phyloP scores from a whole-genome alignment of 805 yeast species.

The Candida vartiovaarae region DNA sequence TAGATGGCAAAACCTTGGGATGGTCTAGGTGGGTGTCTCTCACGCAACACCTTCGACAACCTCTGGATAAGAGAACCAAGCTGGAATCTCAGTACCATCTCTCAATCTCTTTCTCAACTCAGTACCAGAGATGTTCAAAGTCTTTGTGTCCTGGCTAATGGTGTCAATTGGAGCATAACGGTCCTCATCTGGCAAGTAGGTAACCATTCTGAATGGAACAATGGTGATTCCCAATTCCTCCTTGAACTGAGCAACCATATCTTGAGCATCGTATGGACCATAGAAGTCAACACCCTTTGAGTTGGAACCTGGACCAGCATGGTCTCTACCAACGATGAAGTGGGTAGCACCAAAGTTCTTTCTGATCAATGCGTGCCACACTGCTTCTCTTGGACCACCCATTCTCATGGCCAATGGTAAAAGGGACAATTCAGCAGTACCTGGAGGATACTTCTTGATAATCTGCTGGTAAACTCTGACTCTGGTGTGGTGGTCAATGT shows the following conservation, averaged over 20 bases:
- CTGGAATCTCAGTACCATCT: constrained; percentile 86
- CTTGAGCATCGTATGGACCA: constrained; percentile 97
- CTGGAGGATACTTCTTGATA: constrained; percentile 87
- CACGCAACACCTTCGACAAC: constrained; percentile 84
- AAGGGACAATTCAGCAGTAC: constrained; percentile 83
- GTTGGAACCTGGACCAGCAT: constrained; percentile 91
- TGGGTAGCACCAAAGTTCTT: constrained; percentile 96
- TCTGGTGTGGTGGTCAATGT: constrained; percentile 95
- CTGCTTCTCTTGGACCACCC: constrained; percentile 98
- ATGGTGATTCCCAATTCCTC: constrained; percentile 81
- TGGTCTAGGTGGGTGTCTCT: constrained; percentile 87
- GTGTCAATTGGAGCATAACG: constrained; percentile 94
- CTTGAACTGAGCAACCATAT: constrained; percentile 65
- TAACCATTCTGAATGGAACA: constrained; percentile 95
- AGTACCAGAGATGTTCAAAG: constrained; percentile 91
- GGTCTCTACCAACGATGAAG: constrained; percentile 96
- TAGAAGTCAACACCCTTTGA: constrained; percentile 90
- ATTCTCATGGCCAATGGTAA: constrained; percentile 97
- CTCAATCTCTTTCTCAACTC: constrained; percentile 83
- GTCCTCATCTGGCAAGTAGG: constrained; percentile 91
- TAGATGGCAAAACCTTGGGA: constrained; percentile 82
- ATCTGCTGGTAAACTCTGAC: constrained; percentile 92
- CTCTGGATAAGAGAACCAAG: constrained; percentile 96
- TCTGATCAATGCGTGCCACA: constrained; percentile 96
- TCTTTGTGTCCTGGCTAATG: constrained; percentile 69